A percentile compares a stretch with the other conserved stretches of the same genome.
These are phyloP conservation scores for Lipomyces yarrowii DNA, from an alignment of 1,139 yeast species.

Conservation along the genomic window DNA sequence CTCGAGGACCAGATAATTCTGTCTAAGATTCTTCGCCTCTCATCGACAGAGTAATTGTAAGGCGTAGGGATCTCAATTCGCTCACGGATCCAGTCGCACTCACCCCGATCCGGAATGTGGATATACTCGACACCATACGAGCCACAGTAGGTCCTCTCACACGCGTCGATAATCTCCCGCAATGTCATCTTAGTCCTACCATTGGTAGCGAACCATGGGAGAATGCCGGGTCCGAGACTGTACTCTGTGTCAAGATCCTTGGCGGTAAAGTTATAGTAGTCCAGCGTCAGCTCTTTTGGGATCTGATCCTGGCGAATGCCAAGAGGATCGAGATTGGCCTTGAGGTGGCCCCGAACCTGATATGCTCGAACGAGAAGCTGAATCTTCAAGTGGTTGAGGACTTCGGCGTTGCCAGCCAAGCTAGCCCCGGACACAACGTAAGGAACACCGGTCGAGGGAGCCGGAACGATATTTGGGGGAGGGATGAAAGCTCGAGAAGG, in stretches of 20 bases:
- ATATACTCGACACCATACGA: slow-evolving; percentile 93
- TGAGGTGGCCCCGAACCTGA: slow-evolving; percentile 97
- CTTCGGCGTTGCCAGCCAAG: slow-evolving; percentile 51
- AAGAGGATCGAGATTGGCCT: slow-evolving; percentile 93
- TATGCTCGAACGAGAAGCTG: slow-evolving; percentile 97
- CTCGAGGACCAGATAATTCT: slow-evolving; percentile 96
- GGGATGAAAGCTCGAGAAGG: slow-evolving; percentile 82
- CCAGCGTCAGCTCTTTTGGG: slow-evolving; percentile 89
- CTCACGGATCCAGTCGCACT: slow-evolving; percentile 98
- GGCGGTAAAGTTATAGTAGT: slow-evolving; percentile 87
- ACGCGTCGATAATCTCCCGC: slow-evolving; percentile 71
- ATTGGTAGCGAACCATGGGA: slow-evolving; percentile 78
- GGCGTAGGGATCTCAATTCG: slow-evolving; percentile 92
- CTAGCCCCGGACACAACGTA: slow-evolving; percentile 54
- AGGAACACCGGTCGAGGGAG: slow-evolving; percentile 70
- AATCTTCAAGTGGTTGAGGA: slow-evolving; percentile 87
- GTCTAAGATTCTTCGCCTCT: slow-evolving; percentile 94
- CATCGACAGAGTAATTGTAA: slow-evolving; percentile 78
- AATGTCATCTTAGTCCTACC: slow-evolving; percentile 65
- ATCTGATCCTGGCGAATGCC: slow-evolving; percentile 75
- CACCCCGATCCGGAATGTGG: slow-evolving; percentile 92
- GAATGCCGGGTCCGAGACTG: slow-evolving; percentile 94
- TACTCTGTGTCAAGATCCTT: slow-evolving; percentile 81
- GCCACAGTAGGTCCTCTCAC: slow-evolving; percentile 86
- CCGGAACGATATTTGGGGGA: slow-evolving; percentile 45